Evolutionary conservation across 169 alveolate species (phyloP), one percentile per base, ranked within the genome.

Genomic region (Amoebophrya sp.): DNA sequence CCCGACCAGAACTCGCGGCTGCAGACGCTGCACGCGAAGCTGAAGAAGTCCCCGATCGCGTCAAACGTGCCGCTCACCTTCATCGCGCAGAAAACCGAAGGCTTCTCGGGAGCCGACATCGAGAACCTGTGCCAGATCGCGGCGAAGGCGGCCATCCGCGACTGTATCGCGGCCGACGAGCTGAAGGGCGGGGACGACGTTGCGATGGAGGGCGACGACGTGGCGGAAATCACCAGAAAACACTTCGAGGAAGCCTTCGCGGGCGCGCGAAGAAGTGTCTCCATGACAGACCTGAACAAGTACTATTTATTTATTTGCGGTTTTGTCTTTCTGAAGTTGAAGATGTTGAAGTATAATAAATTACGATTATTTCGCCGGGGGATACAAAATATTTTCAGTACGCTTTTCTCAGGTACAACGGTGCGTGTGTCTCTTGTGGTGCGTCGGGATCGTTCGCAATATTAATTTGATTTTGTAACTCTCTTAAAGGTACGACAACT

Each of bases 41-140:
- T 96, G 91, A 96, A 99, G 95, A 98, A 98, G 94, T 96, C 99
- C 18, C 99, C 99, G 26, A 97, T 98, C 50, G 99, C 99, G 26
- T 96, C 96, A 69, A 98, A 99, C 94, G 99, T 99, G 67, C 99
- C 99, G 45, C 93, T 99, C 40, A 97, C 99, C 41, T 99, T 98
- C 96, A 94, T 99, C 18, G 99, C 99, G 40, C 99, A 97, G 94
- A 97, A 98, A 91, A 99, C 99, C 26, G 99, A 98, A 23, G 99
- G 99, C 41, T 99, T 99, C 96, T 97, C 99, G 67, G 99, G 99
- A 26, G 99, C 99, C n/a, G 99, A 99, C 95, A 92, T 99, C 90
- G 99, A 99, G 58, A 99, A 99, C 94, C 94, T 99, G 92, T 98
- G 99, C 93, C 99, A 99, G 92, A 96, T 99, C 89, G 99, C 99